Evolutionary conservation across 345 rosid genomes (phyloP).

Genomic region (Euphorbia tirucalli): DNA sequence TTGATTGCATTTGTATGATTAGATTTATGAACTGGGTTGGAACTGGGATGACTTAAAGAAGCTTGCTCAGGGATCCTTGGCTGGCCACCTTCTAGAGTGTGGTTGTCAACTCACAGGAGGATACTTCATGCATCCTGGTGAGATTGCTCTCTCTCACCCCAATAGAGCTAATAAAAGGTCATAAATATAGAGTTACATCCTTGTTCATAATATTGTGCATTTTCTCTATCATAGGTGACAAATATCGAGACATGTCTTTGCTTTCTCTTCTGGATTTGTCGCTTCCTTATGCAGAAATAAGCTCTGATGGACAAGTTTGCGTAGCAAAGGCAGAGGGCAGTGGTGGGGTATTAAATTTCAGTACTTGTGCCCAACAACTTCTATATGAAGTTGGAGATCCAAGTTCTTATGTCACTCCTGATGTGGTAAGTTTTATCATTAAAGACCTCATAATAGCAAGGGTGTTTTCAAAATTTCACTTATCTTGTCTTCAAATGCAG

Average conservation of each 20-base stretch:
- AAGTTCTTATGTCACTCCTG: conserved; percentile 82
- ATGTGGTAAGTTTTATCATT: conserved; percentile 56
- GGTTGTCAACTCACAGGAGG: conserved; percentile 99
- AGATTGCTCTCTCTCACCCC: conserved; percentile 17
- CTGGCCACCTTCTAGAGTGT: conserved; percentile 92
- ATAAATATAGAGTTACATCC: neutral
- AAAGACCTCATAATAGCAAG: conserved; percentile 4
- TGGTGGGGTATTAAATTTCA: conserved; percentile 68
- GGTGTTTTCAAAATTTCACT: conserved; percentile 9
- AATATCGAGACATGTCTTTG: conserved; percentile 53
- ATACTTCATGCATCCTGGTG: conserved; percentile 98
- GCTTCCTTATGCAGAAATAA: conserved; percentile 85
- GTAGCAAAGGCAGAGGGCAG: conserved; percentile 73
- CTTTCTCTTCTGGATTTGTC: conserved; percentile 62
- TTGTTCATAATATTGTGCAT: conserved; percentile 15
- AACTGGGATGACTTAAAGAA: conserved; percentile 74
- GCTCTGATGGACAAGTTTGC: conserved; percentile 52
- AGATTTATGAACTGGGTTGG: conserved; percentile 96
- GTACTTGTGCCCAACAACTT: conserved; percentile 84
- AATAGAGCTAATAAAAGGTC: neutral
- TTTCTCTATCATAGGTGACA: conserved; percentile 54
- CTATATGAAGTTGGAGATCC: conserved; percentile 93
- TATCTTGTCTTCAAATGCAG: conserved; percentile 37
- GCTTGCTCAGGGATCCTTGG: conserved; percentile 86
- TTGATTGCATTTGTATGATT: conserved; percentile 18